Evolutionary conservation across 805 yeast species (phyloP), one percentile per base, ranked within the genome.

Genomic region (Teunomyces pallodes): DNA sequence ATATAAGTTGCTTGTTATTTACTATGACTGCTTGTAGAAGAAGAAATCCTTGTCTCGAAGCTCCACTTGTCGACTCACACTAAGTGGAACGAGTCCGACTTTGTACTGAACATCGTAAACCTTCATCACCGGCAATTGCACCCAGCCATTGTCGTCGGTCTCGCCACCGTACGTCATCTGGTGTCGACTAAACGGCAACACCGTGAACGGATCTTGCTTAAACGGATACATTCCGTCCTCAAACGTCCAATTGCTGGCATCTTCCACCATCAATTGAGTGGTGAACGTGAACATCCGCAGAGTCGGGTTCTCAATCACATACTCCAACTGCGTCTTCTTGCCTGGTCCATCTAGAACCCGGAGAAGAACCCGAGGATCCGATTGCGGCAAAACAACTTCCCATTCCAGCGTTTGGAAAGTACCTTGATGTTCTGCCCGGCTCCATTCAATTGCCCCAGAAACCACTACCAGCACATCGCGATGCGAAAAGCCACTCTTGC

Each of bases 301-400:
- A 0, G 95, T 85, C 10, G 95, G 90, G 58, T 88, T 88, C 59
- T 88, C 96, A 43, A 88, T 58, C 45, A 75, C 72, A 59, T 80
- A 87, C 10, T 59, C 69, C 39, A 81, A 60, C 38, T 59, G 63
- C 12, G 71, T 54, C 1, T 49, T 52, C 5, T 17, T 40, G 12
- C 36, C 43, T 2, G 24, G 24, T 20, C 42, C 50, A 1, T 51
- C 54, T 7, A 50, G 54, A 3, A 72, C 59, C n/a, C 62, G 66
- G 3, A 84, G 70, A 29, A 87, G 62, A 2, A 84, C 82, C 44
- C 94, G 64, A 3, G 94, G 92, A 57, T 87, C 92, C 48, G 82
- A 72, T 43, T 84, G 70, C 2, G 91, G 87, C 14, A 87, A 58
- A 1, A 73, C 62, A 2, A 83, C 69, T 45, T 80, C 81, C 75